Conservation (phyloP, 176 grass and related monocot genomes). For the Elaeis guineensis region DNA sequence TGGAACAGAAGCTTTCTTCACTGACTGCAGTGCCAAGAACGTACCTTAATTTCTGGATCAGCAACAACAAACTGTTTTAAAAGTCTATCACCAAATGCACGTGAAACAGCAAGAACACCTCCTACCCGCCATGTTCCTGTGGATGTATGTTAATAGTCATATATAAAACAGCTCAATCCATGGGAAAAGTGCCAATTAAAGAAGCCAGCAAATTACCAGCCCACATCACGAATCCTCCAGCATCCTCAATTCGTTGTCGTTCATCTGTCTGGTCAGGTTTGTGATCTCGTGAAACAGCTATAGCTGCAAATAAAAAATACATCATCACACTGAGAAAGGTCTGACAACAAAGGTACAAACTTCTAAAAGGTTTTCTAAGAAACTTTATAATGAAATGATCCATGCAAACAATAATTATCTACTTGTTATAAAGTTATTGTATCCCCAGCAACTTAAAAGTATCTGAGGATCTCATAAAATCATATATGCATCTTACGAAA, state of each 20-base stretch:
- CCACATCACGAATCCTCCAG: conserved; percentile 6
- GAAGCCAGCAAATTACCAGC: neutral
- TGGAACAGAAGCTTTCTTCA: neutral
- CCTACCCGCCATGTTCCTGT: conserved; percentile 19
- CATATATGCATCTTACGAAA: no score
- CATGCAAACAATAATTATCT: no score
- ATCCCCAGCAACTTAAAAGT: no score
- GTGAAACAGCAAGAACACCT: conserved; percentile 1
- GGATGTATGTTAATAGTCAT: conserved; percentile 3
- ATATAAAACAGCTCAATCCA: neutral
- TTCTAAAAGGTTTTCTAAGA: no score
- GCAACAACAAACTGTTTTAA: conserved; percentile 13
- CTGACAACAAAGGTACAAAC: no score
- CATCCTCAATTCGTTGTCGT: conserved; percentile 5
- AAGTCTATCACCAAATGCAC: conserved; percentile 3
- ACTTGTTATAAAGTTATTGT: no score
- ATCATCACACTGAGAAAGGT: no score
- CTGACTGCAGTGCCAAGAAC: neutral
- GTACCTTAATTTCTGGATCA: conserved; percentile 8
- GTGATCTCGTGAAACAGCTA: conserved; percentile 8
- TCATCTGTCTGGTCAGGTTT: conserved; percentile 14
- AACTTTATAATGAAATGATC: no score
- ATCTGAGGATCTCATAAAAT: no score
- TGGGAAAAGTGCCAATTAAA: neutral
- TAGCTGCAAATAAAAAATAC: neutral